These are phyloP conservation scores for Gossypium ekmanianum DNA, from an alignment of 345 rosid species.

Conservation along the genomic window DNA sequence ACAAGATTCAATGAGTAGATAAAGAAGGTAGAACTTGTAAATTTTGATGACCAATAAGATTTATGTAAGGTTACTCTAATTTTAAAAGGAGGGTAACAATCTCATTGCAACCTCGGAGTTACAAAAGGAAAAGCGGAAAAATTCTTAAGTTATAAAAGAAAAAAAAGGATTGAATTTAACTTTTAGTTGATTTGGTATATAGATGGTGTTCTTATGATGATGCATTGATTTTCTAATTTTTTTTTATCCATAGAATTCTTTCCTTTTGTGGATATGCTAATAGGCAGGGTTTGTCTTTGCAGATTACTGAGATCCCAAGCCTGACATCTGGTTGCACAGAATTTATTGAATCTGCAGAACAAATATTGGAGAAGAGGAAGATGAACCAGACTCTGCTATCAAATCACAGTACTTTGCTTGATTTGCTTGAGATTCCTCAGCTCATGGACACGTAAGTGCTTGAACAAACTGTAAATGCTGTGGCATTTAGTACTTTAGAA, in stretches of 20 bases:
- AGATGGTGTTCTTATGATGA: background rate
- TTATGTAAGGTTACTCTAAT: background rate
- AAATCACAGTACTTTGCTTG: slow-evolving; percentile 88
- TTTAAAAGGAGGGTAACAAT: slow-evolving; percentile 20
- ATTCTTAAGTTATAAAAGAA: background rate
- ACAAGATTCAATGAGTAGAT: background rate
- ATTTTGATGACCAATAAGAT: slow-evolving; percentile 1
- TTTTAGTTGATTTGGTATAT: background rate
- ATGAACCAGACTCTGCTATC: slow-evolving; percentile 84
- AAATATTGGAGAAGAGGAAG: slow-evolving; percentile 89
- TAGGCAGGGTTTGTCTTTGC: slow-evolving; percentile 23
- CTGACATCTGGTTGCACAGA: slow-evolving; percentile 89
- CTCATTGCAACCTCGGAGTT: background rate
- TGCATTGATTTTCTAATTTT: background rate
- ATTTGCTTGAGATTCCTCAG: slow-evolving; percentile 99
- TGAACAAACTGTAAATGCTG: slow-evolving; percentile 6
- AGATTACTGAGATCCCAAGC: slow-evolving; percentile 72
- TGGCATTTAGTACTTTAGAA: background rate
- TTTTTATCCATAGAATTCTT: background rate
- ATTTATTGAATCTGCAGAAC: slow-evolving; percentile 78
- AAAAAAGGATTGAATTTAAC: background rate
- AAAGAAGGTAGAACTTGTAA: slow-evolving; percentile 4
- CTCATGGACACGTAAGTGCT: slow-evolving; percentile 97
- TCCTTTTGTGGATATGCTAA: background rate
- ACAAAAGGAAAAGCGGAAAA: background rate